Evolutionary conservation across 345 rosid genomes (phyloP).

Genomic region (Psidium friedrichsthalianum): DNA sequence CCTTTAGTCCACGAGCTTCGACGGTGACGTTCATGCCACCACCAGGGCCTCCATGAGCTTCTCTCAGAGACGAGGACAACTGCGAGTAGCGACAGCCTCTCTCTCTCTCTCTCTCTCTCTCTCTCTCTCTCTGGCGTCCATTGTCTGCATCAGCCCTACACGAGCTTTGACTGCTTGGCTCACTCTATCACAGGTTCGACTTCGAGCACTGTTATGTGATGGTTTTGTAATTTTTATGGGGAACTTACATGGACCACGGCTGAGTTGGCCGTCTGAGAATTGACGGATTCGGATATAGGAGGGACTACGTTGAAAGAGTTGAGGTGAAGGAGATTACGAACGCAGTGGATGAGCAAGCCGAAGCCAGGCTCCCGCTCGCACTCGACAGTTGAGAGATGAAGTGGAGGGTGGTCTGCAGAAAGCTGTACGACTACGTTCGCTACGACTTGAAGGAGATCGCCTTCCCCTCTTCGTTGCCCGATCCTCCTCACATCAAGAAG

Average conservation of each 20-base stretch:
- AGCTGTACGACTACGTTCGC: conserved; percentile 61
- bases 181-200: background rate
- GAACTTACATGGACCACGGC: too few relatives aligned
- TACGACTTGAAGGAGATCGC: conserved; percentile 85
- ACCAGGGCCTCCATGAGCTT: background rate
- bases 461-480: conserved; percentile 83
- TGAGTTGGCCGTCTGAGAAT: too few relatives aligned
- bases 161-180: background rate
- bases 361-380: background rate
- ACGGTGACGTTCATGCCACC: background rate
- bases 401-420: conserved; percentile 37
- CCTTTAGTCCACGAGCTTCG: background rate
- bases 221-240: too few relatives aligned
- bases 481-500: conserved; percentile 70
- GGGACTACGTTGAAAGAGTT: background rate
- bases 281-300: background rate
- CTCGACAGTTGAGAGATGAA: conserved; percentile 27
- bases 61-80: background rate
- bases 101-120: background rate
- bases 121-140: background rate
- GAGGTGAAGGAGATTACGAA: background rate
- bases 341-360: background rate
- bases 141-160: background rate
- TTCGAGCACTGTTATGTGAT: background rate
- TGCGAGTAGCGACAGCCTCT: background rate